A percentile compares a stretch with the other conserved stretches of the same genome.
Conservation (phyloP, 2,329 filamentous ascomycete species). For the Fusarium anguioides region DNA sequence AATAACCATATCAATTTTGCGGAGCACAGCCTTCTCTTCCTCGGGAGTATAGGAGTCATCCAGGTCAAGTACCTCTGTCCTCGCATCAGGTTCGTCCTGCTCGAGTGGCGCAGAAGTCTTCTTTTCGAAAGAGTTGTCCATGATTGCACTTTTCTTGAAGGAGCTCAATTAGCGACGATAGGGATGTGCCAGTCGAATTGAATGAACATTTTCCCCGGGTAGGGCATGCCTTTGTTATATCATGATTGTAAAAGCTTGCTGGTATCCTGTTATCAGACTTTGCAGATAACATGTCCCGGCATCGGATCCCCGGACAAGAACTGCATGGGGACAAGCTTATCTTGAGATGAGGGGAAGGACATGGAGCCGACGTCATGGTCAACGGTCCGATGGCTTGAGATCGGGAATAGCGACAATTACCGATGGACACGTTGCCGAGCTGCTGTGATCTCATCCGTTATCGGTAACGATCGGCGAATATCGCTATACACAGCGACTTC, state of each 20-base stretch:
- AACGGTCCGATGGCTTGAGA: constrained; percentile 1
- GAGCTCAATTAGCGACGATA: too few species aligned
- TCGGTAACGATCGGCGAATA: background rate
- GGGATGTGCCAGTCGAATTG: too few species aligned
- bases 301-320: background rate
- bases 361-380: constrained; percentile 1
- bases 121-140: background rate
- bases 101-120: background rate
- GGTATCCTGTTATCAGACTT: background rate
- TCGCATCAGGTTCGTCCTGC: background rate
- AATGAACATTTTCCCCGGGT: too few species aligned
- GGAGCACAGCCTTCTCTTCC: background rate
- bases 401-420: background rate
- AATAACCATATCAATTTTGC: background rate
- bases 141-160: too few species aligned
- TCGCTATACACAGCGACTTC: background rate
- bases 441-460: background rate
- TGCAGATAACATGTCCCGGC: background rate
- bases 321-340: background rate
- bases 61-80: background rate
- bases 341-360: background rate
- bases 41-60: background rate
- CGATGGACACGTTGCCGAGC: background rate
- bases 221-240: background rate
- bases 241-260: background rate